Conservation (phyloP, 495 filamentous ascomycete genomes). For the Tuber magnatum region DNA sequence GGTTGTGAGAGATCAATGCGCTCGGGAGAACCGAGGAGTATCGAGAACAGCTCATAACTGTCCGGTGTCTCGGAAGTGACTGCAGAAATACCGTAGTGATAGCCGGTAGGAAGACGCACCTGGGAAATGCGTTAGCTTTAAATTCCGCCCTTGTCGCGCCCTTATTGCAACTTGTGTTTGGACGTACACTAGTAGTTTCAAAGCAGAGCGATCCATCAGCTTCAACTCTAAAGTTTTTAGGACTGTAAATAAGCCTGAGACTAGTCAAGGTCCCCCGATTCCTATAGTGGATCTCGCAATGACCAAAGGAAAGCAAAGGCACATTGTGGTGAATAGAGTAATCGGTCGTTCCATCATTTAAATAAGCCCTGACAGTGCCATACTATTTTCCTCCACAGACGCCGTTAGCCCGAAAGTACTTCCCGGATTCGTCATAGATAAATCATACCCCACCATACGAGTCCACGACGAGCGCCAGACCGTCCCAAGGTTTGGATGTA, state of each 20-base stretch:
- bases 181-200: slow-evolving; percentile 46
- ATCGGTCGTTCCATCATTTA: slow-evolving; percentile 82
- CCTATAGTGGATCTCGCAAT: slow-evolving; percentile 84
- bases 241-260: slow-evolving; percentile 61
- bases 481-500: slow-evolving; percentile 51
- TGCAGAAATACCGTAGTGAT: slow-evolving; percentile 80
- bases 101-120: slow-evolving; percentile 68
- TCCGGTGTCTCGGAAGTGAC: slow-evolving; percentile 85
- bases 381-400: slow-evolving; percentile 45
- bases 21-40: slow-evolving; percentile 54
- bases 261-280: slow-evolving; percentile 79
- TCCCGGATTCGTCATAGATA: not conserved
- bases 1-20: not conserved
- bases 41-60: slow-evolving; percentile 87
- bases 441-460: slow-evolving; percentile 61
- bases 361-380: slow-evolving; percentile 78
- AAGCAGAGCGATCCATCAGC: slow-evolving; percentile 82
- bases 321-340: slow-evolving; percentile 72
- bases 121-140: slow-evolving; percentile 25
- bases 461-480: slow-evolving; percentile 78
- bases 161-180: not conserved
- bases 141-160: not conserved
- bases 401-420: slow-evolving; percentile 17
- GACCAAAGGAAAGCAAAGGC: slow-evolving; percentile 82
- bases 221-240: slow-evolving; percentile 60